These are phyloP conservation scores for Auricularia auricula-judae DNA, from an alignment of 768 basidiomycete species.

Conservation along the genomic window DNA sequence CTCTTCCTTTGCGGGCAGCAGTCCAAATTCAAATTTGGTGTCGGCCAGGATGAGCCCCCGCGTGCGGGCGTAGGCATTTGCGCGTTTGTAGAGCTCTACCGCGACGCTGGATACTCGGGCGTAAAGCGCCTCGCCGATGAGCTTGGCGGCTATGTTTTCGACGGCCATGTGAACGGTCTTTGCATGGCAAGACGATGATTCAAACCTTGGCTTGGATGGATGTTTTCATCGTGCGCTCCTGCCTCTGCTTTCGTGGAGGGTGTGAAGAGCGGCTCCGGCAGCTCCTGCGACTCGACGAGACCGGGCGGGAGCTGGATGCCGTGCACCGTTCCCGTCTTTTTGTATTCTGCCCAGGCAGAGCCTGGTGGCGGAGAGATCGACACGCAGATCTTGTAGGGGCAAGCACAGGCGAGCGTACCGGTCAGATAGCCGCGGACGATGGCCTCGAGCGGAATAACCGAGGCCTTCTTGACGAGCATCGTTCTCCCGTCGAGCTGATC, in stretches of 20 bases:
- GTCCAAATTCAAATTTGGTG: conserved; percentile 97
- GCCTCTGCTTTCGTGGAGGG: conserved; percentile 95
- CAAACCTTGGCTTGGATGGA: conserved; percentile 69
- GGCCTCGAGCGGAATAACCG: conserved; percentile 84
- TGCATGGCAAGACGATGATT: not conserved
- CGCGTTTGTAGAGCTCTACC: conserved; percentile 58
- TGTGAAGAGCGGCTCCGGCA: conserved; percentile 81
- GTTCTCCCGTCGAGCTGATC: conserved; percentile 71
- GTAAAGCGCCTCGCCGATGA: conserved; percentile 60
- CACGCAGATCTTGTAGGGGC: not conserved
- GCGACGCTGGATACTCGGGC: conserved; percentile 47
- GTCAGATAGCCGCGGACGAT: conserved; percentile 95
- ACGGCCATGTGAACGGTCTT: not conserved
- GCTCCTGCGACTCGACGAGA: conserved; percentile 73
- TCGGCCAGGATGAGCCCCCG: conserved; percentile 90
- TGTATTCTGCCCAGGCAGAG: conserved; percentile 93
- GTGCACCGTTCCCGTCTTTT: conserved; percentile 78
- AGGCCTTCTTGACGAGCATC: conserved; percentile 86
- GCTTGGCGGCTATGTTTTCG: conserved; percentile 36
- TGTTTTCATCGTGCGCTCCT: conserved; percentile 93
- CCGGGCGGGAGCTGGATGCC: conserved; percentile 67
- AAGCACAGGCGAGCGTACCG: conserved; percentile 36
- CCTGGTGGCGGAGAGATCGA: conserved; percentile 34
- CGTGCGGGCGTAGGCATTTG: conserved; percentile 59
- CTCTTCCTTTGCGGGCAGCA: conserved; percentile 31